Evolutionary conservation across 208 protist species (phyloP).

Genomic region (Tritrichomonas foetus): DNA sequence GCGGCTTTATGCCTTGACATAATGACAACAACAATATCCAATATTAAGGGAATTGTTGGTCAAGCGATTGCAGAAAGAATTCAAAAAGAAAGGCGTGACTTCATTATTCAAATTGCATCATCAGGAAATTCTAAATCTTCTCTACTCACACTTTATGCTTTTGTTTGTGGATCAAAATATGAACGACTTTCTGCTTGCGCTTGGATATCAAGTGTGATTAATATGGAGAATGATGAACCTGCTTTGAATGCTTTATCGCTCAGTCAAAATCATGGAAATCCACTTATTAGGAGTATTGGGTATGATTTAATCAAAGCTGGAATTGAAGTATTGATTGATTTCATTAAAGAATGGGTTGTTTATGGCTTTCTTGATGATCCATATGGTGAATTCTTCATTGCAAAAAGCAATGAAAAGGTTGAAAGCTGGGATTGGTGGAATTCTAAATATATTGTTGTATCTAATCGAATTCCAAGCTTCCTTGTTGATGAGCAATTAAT

Average conservation of each 20-base stretch:
- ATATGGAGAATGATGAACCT: background rate
- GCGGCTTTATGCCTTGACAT: background rate
- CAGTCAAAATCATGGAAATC: background rate
- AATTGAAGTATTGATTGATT: background rate
- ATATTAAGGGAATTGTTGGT: constrained; percentile 19
- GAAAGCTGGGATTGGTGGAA: constrained; percentile 31
- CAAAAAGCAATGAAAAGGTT: background rate
- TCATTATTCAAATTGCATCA: background rate
- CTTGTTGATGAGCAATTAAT: background rate
- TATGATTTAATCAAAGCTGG: background rate
- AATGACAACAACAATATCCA: background rate
- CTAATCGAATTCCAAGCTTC: background rate
- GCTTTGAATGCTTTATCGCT: background rate
- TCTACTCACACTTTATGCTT: background rate
- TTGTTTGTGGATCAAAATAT: background rate
- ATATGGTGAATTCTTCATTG: constrained; percentile 1
- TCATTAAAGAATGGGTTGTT: constrained; percentile 5
- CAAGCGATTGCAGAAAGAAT: background rate
- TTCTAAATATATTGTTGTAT: background rate
- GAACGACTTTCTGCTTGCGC: background rate
- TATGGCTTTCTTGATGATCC: background rate
- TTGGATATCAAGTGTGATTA: background rate
- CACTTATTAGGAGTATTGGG: background rate
- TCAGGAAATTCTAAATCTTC: background rate
- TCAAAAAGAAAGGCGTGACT: background rate